Conservation (phyloP, 2,329 filamentous ascomycete species). For the Alternaria consortialis region DNA sequence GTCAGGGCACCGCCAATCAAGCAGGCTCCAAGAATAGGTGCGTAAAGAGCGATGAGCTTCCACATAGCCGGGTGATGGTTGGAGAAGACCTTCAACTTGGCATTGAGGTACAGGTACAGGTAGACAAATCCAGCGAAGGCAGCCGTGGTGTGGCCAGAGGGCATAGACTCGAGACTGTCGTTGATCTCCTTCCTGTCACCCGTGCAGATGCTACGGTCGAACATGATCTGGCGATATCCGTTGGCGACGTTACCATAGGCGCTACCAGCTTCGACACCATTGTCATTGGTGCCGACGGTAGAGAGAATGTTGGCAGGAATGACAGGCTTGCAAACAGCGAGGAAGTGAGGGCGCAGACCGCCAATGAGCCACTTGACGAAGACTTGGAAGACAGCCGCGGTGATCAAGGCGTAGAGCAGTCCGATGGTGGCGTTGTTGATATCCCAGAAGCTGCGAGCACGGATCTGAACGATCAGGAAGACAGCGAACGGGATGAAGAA, state of each 20-base stretch:
- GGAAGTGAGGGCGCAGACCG: constrained; percentile 70
- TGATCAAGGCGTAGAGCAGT: constrained; percentile 74
- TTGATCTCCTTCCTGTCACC: constrained; percentile 71
- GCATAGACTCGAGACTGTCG: constrained; percentile 75
- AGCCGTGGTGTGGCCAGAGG: constrained; percentile 76
- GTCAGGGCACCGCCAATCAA: constrained; percentile 75
- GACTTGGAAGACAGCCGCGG: constrained; percentile 78
- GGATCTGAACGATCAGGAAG: constrained; percentile 72
- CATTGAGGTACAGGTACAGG: constrained; percentile 77
- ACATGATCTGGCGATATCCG: constrained; percentile 71
- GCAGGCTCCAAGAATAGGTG: constrained; percentile 71
- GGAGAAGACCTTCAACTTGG: constrained; percentile 77
- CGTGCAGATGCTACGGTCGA: constrained; percentile 74
- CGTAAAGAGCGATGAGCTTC: constrained; percentile 73
- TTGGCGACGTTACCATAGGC: constrained; percentile 59
- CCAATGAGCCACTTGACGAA: constrained; percentile 80
- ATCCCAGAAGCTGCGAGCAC: constrained; percentile 62
- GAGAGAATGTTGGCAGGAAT: constrained; percentile 52
- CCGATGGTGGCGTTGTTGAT: constrained; percentile 76
- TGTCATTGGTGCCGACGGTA: constrained; percentile 23
- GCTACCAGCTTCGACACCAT: constrained; percentile 53
- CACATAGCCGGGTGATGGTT: constrained; percentile 78
- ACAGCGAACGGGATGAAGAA: constrained; percentile 70
- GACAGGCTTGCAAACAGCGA: constrained; percentile 73
- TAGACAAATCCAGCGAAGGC: constrained; percentile 77